Evolutionary conservation across 2,329 filamentous ascomycete genomes (phyloP), one percentile per base, ranked within the genome.

Genomic region (Diaporthe vaccinii): DNA sequence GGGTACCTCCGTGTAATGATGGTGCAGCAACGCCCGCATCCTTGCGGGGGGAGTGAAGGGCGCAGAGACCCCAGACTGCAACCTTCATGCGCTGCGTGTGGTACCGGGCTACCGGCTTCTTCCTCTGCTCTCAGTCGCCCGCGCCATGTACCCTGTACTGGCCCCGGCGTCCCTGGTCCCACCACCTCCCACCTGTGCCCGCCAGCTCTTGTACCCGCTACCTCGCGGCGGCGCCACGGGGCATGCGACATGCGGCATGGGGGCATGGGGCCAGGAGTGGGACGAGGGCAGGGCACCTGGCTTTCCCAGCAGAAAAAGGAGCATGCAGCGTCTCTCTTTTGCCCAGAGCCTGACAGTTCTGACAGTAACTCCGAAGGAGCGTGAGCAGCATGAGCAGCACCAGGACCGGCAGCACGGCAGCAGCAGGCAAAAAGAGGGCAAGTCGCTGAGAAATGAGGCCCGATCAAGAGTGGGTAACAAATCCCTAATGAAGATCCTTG

Each of bases 401-500:
- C 10, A 51, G 46, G 4, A 4, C 4, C 62, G 22, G 31, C 22
- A 20, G 46, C 31, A n/a, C 41, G 31, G 17, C 36, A 46, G 39
- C 28, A 39, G 57, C 41, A 49, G 25, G 44, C 41, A 44, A 25
- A 34, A 44, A 55, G 28, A 53, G 34, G 58, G 46, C 57, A 36
- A 25, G 70, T 22, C 15, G 68, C 39, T 55, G 58, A 68, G 65
- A 68, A 68, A 68, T 68, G 46, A 68, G 44, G 46, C 44, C 59
- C 39, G 58, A 65, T 44, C 34, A 72, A 73, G 70, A 73, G 70
- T 73, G 70, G 70, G 70, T 73, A 73, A 65, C 39, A 44, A 65
- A 65, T 73, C 65, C 65, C 65, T 39, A 55, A 55, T 65, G 70
- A 73, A 73, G 70, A 65, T 72, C 70, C 57, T 62, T 53, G 59